phyloP scores from a whole-genome alignment of 208 protist species.

The Naegleria gruberi region DNA sequence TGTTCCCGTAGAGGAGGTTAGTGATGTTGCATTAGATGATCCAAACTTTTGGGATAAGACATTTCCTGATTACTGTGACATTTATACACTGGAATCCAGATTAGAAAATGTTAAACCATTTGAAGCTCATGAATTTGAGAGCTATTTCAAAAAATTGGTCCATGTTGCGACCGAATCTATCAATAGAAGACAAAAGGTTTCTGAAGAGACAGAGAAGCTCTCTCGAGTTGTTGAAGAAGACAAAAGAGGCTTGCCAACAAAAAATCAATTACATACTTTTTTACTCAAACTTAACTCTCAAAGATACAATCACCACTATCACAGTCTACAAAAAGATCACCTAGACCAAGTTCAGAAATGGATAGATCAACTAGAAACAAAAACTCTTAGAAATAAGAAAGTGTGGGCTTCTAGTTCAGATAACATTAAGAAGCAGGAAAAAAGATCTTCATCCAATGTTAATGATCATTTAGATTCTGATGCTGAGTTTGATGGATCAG shows the following conservation, averaged over 20 bases:
- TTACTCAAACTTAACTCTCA: neutral
- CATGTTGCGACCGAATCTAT: neutral
- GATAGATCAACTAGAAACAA: neutral
- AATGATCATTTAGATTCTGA: neutral
- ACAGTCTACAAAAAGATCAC: neutral
- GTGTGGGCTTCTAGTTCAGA: neutral
- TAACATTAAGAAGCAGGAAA: no score
- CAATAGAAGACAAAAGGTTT: neutral
- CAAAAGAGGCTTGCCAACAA: neutral
- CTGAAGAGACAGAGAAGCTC: neutral
- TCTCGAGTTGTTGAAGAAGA: neutral
- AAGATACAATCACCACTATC: neutral
- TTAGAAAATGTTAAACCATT: neutral
- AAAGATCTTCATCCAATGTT: no score
- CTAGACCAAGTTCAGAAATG: neutral
- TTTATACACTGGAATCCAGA: neutral
- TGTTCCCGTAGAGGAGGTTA: neutral
- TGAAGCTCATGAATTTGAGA: neutral
- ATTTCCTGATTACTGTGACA: neutral
- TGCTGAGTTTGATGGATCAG: neutral
- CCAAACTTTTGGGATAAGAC: slow-evolving; percentile 17
- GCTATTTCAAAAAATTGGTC: neutral
- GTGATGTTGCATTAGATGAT: neutral
- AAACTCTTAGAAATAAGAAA: neutral
- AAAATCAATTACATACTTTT: neutral